These are phyloP conservation scores for Paramecium octaurelia DNA, from an alignment of 73 alveolate genomes.

Conservation along the genomic window DNA sequence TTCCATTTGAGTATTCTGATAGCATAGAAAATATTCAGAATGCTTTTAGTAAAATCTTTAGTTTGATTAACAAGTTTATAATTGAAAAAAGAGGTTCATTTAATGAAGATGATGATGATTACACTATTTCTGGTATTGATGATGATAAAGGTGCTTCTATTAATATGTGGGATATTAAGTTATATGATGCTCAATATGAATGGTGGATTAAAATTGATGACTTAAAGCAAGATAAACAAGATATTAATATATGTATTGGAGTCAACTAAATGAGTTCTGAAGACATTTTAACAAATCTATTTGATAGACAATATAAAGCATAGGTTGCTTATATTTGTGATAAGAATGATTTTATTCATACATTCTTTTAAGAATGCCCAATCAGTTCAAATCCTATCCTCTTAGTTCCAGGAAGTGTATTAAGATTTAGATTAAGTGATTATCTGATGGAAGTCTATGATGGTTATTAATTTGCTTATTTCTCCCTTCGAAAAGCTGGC, in stretches of 20 bases:
- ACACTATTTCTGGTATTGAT: not conserved
- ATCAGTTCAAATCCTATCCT: not conserved
- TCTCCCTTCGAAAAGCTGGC: not conserved
- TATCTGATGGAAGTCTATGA: slow-evolving; percentile 3
- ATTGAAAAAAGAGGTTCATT: slow-evolving; percentile 46
- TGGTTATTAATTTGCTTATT: slow-evolving; percentile 12
- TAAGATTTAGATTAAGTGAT: slow-evolving; percentile 29
- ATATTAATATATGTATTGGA: slow-evolving; percentile 25
- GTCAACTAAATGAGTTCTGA: slow-evolving; percentile 39
- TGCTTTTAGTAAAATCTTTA: not conserved
- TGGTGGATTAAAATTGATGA: slow-evolving; percentile 49
- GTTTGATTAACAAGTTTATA: not conserved
- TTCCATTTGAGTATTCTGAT: slow-evolving; percentile 43
- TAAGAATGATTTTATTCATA: slow-evolving; percentile 43
- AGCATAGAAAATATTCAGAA: not conserved
- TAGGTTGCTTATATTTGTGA: slow-evolving; percentile 46
- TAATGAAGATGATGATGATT: slow-evolving; percentile 49
- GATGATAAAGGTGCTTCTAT: not conserved
- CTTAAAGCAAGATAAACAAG: not conserved
- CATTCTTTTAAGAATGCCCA: slow-evolving; percentile 46
- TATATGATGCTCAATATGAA: not conserved
- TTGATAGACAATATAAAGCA: not conserved
- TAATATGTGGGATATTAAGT: slow-evolving; percentile 42
- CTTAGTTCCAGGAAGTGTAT: slow-evolving; percentile 28
- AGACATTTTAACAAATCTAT: not conserved